These are phyloP conservation scores for Aeschynomene evenia DNA, from an alignment of 306 rosid genomes.

Conservation along the genomic window DNA sequence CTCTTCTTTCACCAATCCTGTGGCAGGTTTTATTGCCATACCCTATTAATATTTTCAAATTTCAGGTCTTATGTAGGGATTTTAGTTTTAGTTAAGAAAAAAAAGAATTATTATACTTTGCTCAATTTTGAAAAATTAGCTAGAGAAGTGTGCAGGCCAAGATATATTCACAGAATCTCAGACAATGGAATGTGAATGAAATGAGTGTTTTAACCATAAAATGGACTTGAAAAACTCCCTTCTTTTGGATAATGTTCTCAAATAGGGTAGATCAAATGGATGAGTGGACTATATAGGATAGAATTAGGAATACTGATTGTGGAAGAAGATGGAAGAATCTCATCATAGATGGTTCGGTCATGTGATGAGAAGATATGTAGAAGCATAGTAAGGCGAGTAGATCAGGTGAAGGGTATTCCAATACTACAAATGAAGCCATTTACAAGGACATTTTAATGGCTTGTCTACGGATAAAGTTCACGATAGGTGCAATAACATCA, in stretches of 20 bases:
- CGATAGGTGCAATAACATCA: too few species aligned
- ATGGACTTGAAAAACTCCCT: neutral
- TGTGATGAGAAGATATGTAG: too few species aligned
- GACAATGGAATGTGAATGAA: neutral
- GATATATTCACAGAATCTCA: neutral
- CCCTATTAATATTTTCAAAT: neutral
- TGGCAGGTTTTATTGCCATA: constrained; percentile 63
- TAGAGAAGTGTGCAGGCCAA: neutral
- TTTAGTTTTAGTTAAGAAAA: neutral
- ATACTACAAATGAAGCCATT: too few species aligned
- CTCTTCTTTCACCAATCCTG: constrained; percentile 66
- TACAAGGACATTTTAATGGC: too few species aligned
- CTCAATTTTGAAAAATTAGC: neutral
- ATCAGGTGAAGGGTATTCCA: too few species aligned
- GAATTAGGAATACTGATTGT: too few species aligned
- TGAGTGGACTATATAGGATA: too few species aligned
- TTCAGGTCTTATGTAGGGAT: neutral
- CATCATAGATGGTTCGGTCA: too few species aligned
- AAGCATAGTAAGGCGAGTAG: too few species aligned
- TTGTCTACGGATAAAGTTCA: too few species aligned
- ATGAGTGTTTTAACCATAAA: neutral
- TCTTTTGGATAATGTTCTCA: neutral
- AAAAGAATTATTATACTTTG: neutral
- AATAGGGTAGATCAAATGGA: neutral
- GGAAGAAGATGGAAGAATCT: too few species aligned